Base-by-base conservation (phyloP, 176 grass and related monocot species). In the Chrysopogon serrulatus region DNA sequence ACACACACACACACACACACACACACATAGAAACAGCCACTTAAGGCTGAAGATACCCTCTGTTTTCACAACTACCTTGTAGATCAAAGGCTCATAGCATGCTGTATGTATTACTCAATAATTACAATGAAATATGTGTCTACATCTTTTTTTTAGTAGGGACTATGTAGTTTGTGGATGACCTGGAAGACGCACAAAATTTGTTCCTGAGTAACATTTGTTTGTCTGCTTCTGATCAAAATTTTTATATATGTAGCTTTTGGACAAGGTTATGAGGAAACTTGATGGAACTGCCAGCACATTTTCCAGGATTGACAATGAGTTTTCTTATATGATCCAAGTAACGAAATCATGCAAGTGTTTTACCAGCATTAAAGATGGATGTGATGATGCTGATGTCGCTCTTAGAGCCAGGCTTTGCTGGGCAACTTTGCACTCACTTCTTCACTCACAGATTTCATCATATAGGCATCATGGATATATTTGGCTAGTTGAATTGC, bases 391-490 rank as follows among this genome's bases (percentile, higher is more conserved):
- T 90, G 71, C 87, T 68, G 91, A 92, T 74, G 79, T 90, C 66
- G 33, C 73, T 32, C 54, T 85, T 43, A 90, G 90, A 82, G 91
- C 91, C 78, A 93, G 90, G 79, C 61, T 99, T 84, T 94, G 89
- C 71, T 96, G 93, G 93, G 82, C 87, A 69, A 96, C 91, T 15
- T 87, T 99, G 65, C 93, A 94, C 82, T 94, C 93, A 57, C 91
- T 99, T 75, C 91, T 99, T 84, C 93, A 96, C 76, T 92, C 93
- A 35, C 91, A 95, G 16, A 94, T 89, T 68, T 89, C 87, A 86
- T 88, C 93, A 80, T 94, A 90, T 66, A 94, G 93, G 56, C 96
- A 99, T 72, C 93, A 99, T 95, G 96, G 96, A 73, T 99, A 96
- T 91, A 94, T 96, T 79, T 99, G 96, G 93, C 80, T 99, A 74